phyloP scores from a whole-genome alignment of 2,329 filamentous ascomycete genomes.

The Aspergillus amoenus region DNA sequence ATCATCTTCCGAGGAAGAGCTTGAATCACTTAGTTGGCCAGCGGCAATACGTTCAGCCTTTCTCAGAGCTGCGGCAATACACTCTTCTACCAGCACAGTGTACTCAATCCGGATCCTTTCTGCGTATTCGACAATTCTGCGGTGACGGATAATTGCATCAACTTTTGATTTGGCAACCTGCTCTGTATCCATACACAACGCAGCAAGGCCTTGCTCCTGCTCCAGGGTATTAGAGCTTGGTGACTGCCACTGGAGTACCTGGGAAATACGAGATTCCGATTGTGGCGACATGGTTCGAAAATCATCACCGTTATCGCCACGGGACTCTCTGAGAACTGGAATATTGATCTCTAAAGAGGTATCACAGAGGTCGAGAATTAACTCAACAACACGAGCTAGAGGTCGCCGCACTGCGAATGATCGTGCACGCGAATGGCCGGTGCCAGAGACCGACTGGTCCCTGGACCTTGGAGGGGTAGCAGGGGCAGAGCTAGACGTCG shows the following conservation, averaged over 20 bases:
- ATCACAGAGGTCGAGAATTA: conserved; percentile 92
- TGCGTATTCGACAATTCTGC: conserved; percentile 90
- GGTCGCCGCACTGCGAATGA: conserved; percentile 91
- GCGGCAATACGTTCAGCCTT: conserved; percentile 87
- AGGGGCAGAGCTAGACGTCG: conserved; percentile 68
- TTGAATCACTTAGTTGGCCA: conserved; percentile 78
- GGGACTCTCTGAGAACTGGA: conserved; percentile 84
- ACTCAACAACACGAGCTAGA: conserved; percentile 87
- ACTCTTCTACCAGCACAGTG: conserved; percentile 88
- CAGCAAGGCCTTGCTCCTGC: conserved; percentile 83
- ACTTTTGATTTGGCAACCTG: conserved; percentile 82
- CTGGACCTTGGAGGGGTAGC: conserved; percentile 66
- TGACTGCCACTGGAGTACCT: conserved; percentile 95
- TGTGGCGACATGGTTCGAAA: conserved; percentile 92
- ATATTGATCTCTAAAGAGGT: conserved; percentile 94
- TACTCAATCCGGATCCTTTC: conserved; percentile 95
- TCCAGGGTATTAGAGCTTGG: conserved; percentile 88
- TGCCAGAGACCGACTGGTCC: conserved; percentile 63
- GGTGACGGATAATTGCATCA: conserved; percentile 86
- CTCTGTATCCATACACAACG: conserved; percentile 89
- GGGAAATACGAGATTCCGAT: conserved; percentile 90
- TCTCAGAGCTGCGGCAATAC: conserved; percentile 84
- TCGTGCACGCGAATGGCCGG: conserved; percentile 76
- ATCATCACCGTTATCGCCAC: conserved; percentile 64
- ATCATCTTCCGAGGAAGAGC: conserved; percentile 60